Evolutionary conservation across 805 yeast species (phyloP).

Genomic region (Teunomyces kruisii): DNA sequence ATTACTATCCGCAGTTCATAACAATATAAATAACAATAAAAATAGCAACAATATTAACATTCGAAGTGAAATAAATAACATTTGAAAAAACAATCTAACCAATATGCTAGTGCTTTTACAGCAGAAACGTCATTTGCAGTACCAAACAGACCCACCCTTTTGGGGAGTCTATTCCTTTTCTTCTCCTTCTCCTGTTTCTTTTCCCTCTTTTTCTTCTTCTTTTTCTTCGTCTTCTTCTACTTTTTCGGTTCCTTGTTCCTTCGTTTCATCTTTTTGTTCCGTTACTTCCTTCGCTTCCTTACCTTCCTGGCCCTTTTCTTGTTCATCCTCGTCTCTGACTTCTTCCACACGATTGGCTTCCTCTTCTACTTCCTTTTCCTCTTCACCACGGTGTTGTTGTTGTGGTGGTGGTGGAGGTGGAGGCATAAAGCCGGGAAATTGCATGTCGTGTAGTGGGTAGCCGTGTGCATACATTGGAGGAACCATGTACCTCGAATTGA

Average conservation of each 20-base stretch:
- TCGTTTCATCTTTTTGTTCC: background rate
- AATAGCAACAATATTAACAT: too few species aligned
- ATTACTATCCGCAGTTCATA: too few species aligned
- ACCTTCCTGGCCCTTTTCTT: slow-evolving; percentile 4
- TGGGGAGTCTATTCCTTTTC: too few species aligned
- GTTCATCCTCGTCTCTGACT: background rate
- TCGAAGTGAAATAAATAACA: background rate
- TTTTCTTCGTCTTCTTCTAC: background rate
- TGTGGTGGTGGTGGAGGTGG: slow-evolving; percentile 10
- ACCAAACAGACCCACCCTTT: too few species aligned
- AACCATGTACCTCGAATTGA: slow-evolving; percentile 13
- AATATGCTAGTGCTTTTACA: slow-evolving; percentile 3
- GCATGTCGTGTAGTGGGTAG: slow-evolving; percentile 14
- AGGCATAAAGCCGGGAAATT: slow-evolving; percentile 16
- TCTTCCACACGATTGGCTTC: background rate
- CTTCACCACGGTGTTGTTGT: slow-evolving; percentile 4
- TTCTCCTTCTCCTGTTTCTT: background rate
- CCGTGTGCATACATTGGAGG: slow-evolving; percentile 16
- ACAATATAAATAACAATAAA: background rate
- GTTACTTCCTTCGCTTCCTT: background rate
- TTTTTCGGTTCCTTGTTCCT: background rate
- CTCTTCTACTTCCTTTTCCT: slow-evolving; percentile 3
- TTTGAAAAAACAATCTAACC: too few species aligned
- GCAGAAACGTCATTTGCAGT: slow-evolving; percentile 2
- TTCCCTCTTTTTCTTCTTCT: background rate